Base-by-base conservation (phyloP, 2,329 filamentous ascomycete species). In the Microthyrium microscopicum region DNA sequence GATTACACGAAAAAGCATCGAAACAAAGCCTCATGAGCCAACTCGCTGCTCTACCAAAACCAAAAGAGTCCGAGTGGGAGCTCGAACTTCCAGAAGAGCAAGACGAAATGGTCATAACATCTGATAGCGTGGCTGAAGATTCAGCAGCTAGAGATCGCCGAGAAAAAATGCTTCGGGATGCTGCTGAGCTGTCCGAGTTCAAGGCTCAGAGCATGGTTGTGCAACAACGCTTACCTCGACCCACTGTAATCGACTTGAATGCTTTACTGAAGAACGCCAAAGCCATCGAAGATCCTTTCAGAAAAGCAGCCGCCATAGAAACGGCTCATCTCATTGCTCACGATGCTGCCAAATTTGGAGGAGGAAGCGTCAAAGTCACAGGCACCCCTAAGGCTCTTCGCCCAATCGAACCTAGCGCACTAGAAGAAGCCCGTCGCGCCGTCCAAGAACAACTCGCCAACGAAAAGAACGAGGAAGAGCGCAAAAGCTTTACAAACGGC, bases 61-160 rank as follows among this genome's bases (percentile, higher is more conserved):
- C 89, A 1, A 94, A 92, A 49, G 83, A 93, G 48, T 78, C 73
- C 0, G 85, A 94, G 43, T 95, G 82, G 77, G 89, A 95, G 44
- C 71, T 95, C 29, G 87, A 94, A 50, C 60, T 92, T 21, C 87
- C 87, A 0, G 83, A 91, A 26, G 84, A 93, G 41, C 66, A 78
- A 41, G 61, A 69, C 40, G 81, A 89, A 44, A 60, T 66, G 28
- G 64, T 74, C 33, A 48, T 67, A 5, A 61, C 58, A n/a, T 69
- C 70, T 5, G 5, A 13, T 13, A 31, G 17, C 11, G 22, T 31
- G 7, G 15, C 11, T 46, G 73, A 77, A 51, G 73, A 77, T 46
- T 65, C 71, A 17, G 83, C 80, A 12, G 73, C 85, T 42, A 71
- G 80, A 22, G 83, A 92, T 50, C 69, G 70, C 29, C 73, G 79